Conservation (phyloP, 371 early-diverging fungal species). For the Haplosporangium sp. region DNA sequence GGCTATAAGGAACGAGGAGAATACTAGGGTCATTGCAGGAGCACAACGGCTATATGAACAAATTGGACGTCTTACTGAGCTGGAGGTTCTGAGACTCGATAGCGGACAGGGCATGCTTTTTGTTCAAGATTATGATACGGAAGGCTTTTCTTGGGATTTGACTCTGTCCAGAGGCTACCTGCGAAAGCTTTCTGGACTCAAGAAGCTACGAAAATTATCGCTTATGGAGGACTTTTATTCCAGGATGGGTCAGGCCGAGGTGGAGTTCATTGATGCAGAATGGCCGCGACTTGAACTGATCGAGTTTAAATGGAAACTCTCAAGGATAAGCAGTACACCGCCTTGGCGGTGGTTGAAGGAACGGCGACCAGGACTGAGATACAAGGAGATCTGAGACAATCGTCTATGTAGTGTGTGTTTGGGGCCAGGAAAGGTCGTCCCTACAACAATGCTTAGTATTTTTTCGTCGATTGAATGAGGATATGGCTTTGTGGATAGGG, state of each 20-base stretch:
- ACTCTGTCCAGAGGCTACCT: background rate
- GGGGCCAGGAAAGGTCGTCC: too few species aligned
- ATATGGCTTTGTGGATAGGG: too few species aligned
- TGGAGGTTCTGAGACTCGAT: background rate
- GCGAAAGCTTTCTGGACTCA: background rate
- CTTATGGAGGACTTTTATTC: background rate
- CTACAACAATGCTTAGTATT: too few species aligned
- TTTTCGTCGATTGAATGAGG: too few species aligned
- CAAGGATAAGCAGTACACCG: background rate
- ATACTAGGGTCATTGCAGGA: background rate
- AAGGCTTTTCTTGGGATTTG: background rate
- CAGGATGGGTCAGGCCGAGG: background rate
- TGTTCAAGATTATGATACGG: background rate
- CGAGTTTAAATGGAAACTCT: background rate
- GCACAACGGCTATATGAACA: background rate
- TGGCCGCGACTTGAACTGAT: background rate
- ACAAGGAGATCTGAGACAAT: too few species aligned
- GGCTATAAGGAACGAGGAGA: background rate
- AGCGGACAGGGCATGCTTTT: background rate
- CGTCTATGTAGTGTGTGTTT: too few species aligned
- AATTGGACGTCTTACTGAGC: background rate
- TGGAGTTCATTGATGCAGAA: background rate
- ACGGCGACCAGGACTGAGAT: background rate
- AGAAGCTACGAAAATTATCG: background rate
- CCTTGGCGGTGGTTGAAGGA: background rate